These are phyloP conservation scores for Aureobasidium mangrovei DNA, from an alignment of 2,329 filamentous ascomycete species.

Conservation along the genomic window DNA sequence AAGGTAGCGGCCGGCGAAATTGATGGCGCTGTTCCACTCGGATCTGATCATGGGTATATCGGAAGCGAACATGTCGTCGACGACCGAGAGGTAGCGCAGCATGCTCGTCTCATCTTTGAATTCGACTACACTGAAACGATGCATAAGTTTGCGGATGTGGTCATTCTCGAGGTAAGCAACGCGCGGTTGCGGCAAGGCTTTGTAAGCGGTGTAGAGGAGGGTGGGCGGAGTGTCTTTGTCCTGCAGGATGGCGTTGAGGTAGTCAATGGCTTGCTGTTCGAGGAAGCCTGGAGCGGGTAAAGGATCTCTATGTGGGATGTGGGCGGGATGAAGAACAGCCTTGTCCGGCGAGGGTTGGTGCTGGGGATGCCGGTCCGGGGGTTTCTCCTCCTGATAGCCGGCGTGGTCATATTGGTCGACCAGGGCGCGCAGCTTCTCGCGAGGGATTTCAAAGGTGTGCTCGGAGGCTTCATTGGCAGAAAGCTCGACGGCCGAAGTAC, in stretches of 20 bases:
- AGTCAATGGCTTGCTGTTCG: slow-evolving; percentile 2
- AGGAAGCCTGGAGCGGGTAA: neutral
- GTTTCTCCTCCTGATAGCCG: neutral
- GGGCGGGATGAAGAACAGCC: neutral
- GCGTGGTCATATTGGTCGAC: slow-evolving; percentile 31
- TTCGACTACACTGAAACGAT: slow-evolving; percentile 56
- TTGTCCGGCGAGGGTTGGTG: neutral
- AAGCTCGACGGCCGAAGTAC: neutral
- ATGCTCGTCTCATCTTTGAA: slow-evolving; percentile 46
- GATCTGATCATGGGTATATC: slow-evolving; percentile 56
- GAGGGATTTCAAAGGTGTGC: slow-evolving; percentile 22
- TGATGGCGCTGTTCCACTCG: slow-evolving; percentile 80
- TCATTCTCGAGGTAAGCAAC: slow-evolving; percentile 41
- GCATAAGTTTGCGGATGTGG: slow-evolving; percentile 56
- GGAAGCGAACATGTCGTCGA: slow-evolving; percentile 74
- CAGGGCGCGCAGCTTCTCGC: slow-evolving; percentile 38
- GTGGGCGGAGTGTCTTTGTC: neutral
- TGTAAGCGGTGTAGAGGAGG: slow-evolving; percentile 46
- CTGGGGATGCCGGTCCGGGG: neutral
- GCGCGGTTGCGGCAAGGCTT: slow-evolving; percentile 44
- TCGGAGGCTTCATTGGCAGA: neutral
- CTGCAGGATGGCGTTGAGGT: neutral
- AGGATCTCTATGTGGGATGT: neutral
- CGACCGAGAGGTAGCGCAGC: slow-evolving; percentile 71
- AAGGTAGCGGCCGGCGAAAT: slow-evolving; percentile 67